phyloP scores from a whole-genome alignment of 2,329 filamentous ascomycete genomes.

The Sporothrix dimorphospora region DNA sequence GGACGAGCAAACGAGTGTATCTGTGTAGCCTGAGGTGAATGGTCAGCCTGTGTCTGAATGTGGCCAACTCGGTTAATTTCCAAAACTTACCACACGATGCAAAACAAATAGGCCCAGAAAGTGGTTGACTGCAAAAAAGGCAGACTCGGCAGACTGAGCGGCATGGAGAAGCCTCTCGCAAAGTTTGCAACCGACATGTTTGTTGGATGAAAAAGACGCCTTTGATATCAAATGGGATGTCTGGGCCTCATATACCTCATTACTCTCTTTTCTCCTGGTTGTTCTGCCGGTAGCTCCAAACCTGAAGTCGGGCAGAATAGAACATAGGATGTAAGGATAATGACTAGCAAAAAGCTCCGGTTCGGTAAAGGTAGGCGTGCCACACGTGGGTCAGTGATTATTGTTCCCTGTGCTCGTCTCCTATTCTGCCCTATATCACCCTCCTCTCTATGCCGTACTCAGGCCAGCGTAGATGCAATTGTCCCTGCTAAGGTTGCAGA shows the following conservation, averaged over 20 bases:
- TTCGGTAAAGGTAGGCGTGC: background rate
- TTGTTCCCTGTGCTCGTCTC: background rate
- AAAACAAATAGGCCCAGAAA: constrained; percentile 52
- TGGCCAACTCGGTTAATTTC: background rate
- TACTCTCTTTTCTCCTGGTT: background rate
- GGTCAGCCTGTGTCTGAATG: background rate
- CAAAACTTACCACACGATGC: constrained; percentile 50
- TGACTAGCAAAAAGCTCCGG: background rate
- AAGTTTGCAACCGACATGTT: constrained; percentile 25
- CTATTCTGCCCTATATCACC: background rate
- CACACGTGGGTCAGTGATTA: background rate
- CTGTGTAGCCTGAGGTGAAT: constrained; percentile 70
- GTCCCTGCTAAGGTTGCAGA: background rate
- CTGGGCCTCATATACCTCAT: constrained; percentile 4
- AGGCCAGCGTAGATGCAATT: background rate
- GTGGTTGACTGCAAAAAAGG: constrained; percentile 47
- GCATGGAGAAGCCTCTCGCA: background rate
- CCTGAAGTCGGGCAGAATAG: background rate
- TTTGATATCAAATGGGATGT: background rate
- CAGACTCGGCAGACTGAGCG: background rate
- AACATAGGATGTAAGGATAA: background rate
- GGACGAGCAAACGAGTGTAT: constrained; percentile 82
- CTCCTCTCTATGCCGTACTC: background rate
- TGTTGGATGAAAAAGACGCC: background rate
- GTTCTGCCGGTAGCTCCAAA: background rate